Conservation (phyloP, 139 green algal species). For the Picochlorum sp. region DNA sequence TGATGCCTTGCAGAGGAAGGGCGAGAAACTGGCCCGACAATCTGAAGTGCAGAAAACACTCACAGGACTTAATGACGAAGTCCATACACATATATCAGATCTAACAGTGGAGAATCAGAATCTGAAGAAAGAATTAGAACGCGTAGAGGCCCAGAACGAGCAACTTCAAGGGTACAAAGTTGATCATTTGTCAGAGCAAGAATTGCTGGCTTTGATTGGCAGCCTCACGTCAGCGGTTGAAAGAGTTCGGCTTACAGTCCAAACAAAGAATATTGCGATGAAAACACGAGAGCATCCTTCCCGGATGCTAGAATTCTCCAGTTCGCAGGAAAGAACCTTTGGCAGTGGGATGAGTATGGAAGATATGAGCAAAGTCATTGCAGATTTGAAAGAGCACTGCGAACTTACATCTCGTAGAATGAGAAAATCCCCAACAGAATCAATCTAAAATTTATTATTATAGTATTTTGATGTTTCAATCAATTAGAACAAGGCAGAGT, state of each 20-base stretch:
- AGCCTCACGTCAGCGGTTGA: slow-evolving; percentile 38
- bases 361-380: slow-evolving; percentile 21
- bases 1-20: slow-evolving; percentile 34
- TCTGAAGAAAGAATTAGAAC: slow-evolving; percentile 27
- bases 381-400: slow-evolving; percentile 15
- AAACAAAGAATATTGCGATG: slow-evolving; percentile 15
- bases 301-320: background rate
- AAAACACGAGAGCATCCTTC: background rate
- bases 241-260: slow-evolving; percentile 42
- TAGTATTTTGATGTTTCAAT: too few species aligned
- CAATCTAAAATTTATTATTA: too few species aligned
- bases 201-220: slow-evolving; percentile 36
- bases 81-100: slow-evolving; percentile 21
- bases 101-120: slow-evolving; percentile 27
- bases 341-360: slow-evolving; percentile 25
- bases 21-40: slow-evolving; percentile 32
- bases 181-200: slow-evolving; percentile 32
- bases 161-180: slow-evolving; percentile 42
- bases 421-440: too few species aligned
- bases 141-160: slow-evolving; percentile 39
- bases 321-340: slow-evolving; percentile 3
- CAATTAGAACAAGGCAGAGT: too few species aligned
- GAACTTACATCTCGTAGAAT: too few species aligned
- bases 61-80: slow-evolving; percentile 22
- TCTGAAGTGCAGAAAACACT: slow-evolving; percentile 18